Base-by-base conservation (phyloP, 106 monocot species). In the Dioscorea dumetorum region DNA sequence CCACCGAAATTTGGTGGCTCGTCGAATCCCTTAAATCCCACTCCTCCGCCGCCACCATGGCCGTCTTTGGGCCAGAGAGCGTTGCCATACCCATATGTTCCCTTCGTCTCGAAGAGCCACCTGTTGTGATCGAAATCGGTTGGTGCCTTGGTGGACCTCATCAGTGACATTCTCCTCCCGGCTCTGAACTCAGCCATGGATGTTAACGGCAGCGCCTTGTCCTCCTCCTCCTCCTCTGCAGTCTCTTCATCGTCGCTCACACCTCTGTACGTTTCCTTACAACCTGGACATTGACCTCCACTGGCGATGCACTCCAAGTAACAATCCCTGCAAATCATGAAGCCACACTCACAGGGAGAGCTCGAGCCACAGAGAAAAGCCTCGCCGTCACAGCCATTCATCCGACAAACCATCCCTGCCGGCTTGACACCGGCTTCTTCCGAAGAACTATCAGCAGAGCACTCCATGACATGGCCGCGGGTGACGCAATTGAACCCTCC, bases 71-170 rank as follows among this genome's bases (percentile, higher is more conserved):
- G 91, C 91, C 91, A 87, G 24, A 91, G 64, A 4, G 91, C 91
- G 41, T 91, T 91, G 50, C 91, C 91, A 19, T 91, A 91, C 8
- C 91, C 91, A 34, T 91, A 91, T 2, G 91, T 91, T 33, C 91
- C 91, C 57, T 84, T 86, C 17, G 87, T 87, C 91, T 91, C 86
- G 31, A 80, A 91, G 14, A 91, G 73, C 91, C 91, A 91, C 3
- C 86, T 52, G 8, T 73, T 79, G 59, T 91, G 86, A 68, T 91
- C 91, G 23, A 87, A 87, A n/a, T 90, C 90, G 0, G 75, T 23
- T 2, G 78, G 68, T 51, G 63, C 68, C 54, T 76, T 84, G 14
- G 57, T 74, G 1, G 86, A 87, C 48, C 70, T 91, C 79, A 84
- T 77, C 72, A 91, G 53, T 18, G 86, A 86, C 12, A 85, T 41